Evolutionary conservation across 345 rosid genomes (phyloP), one percentile per base, ranked within the genome.

Genomic region (Carallia pectinifolia): DNA sequence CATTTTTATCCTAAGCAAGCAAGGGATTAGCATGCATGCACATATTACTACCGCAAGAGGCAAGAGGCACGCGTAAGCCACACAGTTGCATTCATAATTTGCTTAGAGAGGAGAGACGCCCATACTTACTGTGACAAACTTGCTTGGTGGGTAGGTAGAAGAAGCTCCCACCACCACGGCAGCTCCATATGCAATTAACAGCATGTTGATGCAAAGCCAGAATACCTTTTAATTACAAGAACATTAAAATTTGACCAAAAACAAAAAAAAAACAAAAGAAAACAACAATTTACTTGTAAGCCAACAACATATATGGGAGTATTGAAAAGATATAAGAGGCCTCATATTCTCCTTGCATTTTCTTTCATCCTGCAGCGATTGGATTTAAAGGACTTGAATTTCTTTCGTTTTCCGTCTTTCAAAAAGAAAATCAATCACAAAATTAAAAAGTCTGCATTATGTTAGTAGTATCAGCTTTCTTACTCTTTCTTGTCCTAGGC

Each of bases 111-210:
- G 19, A 62, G 61, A 16, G 15, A 61, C n/a, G 23, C 6, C 23
- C 7, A 48, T 67, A 36, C 69, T 18, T 63, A 75, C 85, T 4
- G 65, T 75, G 62, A 74, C 64, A 60, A 75, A 23, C 72, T 73
- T 78, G 71, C 53, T 63, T 7, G 66, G 63, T 4, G 61, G 50
- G 53, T 38, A 67, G 18, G 71, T 54, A 12, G 78, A 72, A 69
- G 68, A 74, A 58, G 76, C 73, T 56, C 82, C 85, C 1, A 69
- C 56, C 17, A 15, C 58, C 64, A 78, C 52, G 1, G 78, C 75
- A 44, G 73, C 78, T 48, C 80, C 85, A 59, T 78, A 75, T 2
- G 80, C 76, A 27, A 75, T 5, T 9, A 78, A 50, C 64, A 81
- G 58, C 82, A 75, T 65, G 31, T 69, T 63, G 17, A 72, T 77